Evolutionary conservation across 1,284 basidiomycete genomes (phyloP), one percentile per base, ranked within the genome.

Genomic region (Tetrapyrgos nigripes): DNA sequence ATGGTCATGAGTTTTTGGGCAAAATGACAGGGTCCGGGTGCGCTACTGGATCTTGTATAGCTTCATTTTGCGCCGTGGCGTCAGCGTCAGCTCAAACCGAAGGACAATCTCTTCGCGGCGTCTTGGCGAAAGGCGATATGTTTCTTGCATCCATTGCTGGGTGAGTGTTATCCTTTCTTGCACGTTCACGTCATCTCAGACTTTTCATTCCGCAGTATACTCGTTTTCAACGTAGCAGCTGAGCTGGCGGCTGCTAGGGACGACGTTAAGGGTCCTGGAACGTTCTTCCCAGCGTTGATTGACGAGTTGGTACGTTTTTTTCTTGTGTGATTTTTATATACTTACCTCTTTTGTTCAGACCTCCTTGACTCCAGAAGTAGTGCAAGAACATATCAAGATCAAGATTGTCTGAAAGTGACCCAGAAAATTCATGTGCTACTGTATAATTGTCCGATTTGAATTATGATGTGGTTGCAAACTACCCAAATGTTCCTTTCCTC

Each of bases 11-110:
- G 11, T 76, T 92, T 13, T 84, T 97, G 5, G 89, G 88, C 0
- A 78, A 84, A 33, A 94, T 97, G 62, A 97, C 96, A 0, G 96
- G 95, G 0, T 92, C 90, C 23, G 96, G 96, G 1, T 98, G 96
- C 70, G 88, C 97, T 71, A 84, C 92, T 3, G 96, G 94, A 28
- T 91, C 90, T 47, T 80, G 81, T 27, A 82, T 94, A 51, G 88
- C 90, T 2, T 84, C 89, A 4, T 96, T 90, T 73, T 91, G 93
- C 66, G 93, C 89, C 2, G 88, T 86, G 87, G 89, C 3, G 82
- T 71, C 70, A 79, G 65, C 56, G 61, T 58, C 19, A 70, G 69
- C 28, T 40, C 37, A n/a, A 17, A n/a, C 17, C 17, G 37, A 40
- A 8, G 19, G 37, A n/a, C 13, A 40, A 40, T 5, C 53, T 8